Evolutionary conservation across 176 grass and related monocot species (phyloP).

Genomic region (Raddia distichophylla): DNA sequence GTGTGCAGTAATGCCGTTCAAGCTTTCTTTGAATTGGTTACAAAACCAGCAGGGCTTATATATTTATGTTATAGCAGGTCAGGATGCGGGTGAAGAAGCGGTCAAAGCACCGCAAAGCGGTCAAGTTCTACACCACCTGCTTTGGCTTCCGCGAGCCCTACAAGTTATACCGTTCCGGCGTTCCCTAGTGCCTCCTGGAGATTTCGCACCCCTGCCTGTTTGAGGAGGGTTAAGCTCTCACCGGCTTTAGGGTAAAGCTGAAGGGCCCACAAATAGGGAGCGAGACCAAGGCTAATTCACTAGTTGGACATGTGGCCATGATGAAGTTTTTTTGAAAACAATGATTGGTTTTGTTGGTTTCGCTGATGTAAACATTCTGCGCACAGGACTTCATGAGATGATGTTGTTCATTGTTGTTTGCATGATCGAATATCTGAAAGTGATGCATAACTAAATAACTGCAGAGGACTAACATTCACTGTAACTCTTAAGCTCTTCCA

Average conservation of each 20-base stretch:
- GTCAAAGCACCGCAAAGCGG: constrained; percentile 68
- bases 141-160: constrained; percentile 81
- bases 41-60: too few relatives aligned
- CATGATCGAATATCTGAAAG: not conserved
- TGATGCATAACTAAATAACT: not conserved
- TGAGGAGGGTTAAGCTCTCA: not conserved
- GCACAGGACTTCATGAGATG: too few relatives aligned
- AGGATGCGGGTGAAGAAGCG: constrained; percentile 77
- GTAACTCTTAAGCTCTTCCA: not conserved
- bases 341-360: not conserved
- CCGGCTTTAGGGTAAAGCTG: not conserved
- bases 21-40: too few relatives aligned
- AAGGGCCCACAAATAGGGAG: not conserved
- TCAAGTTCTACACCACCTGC: constrained; percentile 76
- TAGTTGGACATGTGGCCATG: not conserved
- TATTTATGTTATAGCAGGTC: too few relatives aligned
- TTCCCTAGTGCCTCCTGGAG: not conserved
- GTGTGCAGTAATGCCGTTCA: too few relatives aligned
- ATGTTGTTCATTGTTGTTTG: not conserved
- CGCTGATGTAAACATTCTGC: not conserved
- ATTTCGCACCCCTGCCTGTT: not conserved
- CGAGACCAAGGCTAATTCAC: not conserved
- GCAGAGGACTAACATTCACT: not conserved
- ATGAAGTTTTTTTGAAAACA: not conserved
- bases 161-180: constrained; percentile 35